Base-by-base conservation (phyloP, 2,329 filamentous ascomycete species). In the Balansia obtecta region DNA sequence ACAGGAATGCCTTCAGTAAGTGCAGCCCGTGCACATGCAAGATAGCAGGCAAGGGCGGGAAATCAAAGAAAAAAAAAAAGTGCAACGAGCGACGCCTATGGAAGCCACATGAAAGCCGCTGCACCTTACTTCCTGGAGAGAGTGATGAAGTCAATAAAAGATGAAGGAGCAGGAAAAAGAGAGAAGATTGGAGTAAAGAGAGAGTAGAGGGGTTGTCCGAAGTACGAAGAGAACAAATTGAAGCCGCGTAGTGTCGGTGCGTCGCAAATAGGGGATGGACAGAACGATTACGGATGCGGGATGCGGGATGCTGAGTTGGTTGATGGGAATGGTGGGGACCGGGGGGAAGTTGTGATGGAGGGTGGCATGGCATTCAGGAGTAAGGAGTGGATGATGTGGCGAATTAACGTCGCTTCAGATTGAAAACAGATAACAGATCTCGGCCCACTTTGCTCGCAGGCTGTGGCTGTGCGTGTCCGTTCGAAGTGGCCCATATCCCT, bases 71-170 rank as follows among this genome's bases (percentile, higher is more conserved):
- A 20, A 13, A 13, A 2, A 6, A 8, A 45, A 34, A 6, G 48
- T 52, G 48, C 32, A 61, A 56, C 50, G 59, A 61, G 53, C 48
- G 58, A 59, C 53, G 56, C 55, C 57, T 61, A 58, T 52, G 56
- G 55, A 56, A 38, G 18, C 41, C 43, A 13, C 41, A 49, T 45
- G 41, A n/a, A 20, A 27, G 34, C 15, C n/a, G 33, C 27, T n/a
- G 45, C 37, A 46, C n/a, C 20, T 39, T 40, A 16, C 20, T 32
- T 18, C 13, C 20, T 37, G 3, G 18, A 45, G 41, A 39, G 41
- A 49, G 27, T 46, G 42, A 38, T 33, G 46, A 49, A 46, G 15
- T 27, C 22, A 27, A 48, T 37, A 13, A 1, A 38, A 18, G n/a
- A 10, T 13, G 13, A 27, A 1, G 5, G 27, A 27, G 27, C 5